Evolutionary conservation across 371 early-diverging fungal genomes (phyloP).

Genomic region (Batrachochytrium dendrobatidis): DNA sequence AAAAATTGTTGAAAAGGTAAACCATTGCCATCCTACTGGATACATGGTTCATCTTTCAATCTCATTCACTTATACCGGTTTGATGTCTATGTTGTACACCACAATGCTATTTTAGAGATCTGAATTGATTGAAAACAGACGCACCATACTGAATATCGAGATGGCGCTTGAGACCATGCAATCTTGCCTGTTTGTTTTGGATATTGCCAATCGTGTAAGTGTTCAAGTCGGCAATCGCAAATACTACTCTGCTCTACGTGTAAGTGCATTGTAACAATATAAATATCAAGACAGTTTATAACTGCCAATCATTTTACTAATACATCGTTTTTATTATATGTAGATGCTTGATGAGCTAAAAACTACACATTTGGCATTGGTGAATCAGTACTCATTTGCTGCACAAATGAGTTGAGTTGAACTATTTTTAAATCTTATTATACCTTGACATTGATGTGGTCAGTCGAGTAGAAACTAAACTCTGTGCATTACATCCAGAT

Average conservation of each 20-base stretch:
- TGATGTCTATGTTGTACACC: neutral
- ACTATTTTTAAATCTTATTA: too few relatives aligned
- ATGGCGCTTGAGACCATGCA: conserved; percentile 75
- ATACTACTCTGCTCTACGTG: conserved; percentile 87
- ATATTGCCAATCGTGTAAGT: conserved; percentile 79
- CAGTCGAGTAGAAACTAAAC: too few relatives aligned
- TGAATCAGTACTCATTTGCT: conserved; percentile 65
- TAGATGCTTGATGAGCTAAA: conserved; percentile 76
- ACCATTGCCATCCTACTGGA: neutral
- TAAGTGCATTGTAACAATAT: conserved; percentile 18
- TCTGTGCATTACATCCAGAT: conserved; percentile 34
- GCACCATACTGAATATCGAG: conserved; percentile 81
- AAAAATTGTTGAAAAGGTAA: conserved; percentile 67
- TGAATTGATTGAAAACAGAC: conserved; percentile 77
- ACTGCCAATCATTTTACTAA: neutral
- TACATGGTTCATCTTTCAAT: conserved; percentile 4
- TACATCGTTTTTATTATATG: neutral
- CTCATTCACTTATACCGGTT: neutral
- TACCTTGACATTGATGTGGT: too few relatives aligned
- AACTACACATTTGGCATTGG: conserved; percentile 56
- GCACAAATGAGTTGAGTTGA: conserved; percentile 67
- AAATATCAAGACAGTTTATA: too few relatives aligned
- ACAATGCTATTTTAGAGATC: conserved; percentile 62
- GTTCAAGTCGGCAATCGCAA: conserved; percentile 69
- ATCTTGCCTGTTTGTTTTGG: conserved; percentile 77